phyloP scores from a whole-genome alignment of 306 rosid genomes.

The Vachellia collinsii region DNA sequence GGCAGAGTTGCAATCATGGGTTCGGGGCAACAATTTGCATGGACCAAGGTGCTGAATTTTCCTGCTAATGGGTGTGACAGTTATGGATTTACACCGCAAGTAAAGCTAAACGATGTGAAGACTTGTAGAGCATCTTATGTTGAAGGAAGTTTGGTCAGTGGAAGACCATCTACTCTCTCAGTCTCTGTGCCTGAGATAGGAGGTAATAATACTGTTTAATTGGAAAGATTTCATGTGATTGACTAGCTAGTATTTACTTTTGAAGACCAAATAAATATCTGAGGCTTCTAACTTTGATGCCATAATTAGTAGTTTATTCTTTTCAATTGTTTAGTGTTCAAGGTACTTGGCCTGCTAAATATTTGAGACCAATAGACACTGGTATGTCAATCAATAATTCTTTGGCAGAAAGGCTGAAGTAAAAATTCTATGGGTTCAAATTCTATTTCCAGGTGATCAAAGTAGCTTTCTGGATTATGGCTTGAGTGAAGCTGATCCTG shows the following conservation, averaged over 20 bases:
- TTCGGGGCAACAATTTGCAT: slow-evolving; percentile 60
- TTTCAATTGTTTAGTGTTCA: slow-evolving; percentile 17
- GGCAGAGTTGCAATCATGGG: slow-evolving; percentile 43
- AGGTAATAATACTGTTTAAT: slow-evolving; percentile 46
- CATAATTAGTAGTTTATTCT: slow-evolving; percentile 10
- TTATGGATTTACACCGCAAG: slow-evolving; percentile 45
- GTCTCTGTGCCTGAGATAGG: slow-evolving; percentile 59
- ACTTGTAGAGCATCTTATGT: slow-evolving; percentile 50
- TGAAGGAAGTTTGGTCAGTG: slow-evolving; percentile 62
- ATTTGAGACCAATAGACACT: slow-evolving; percentile 9
- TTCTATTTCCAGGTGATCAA: slow-evolving; percentile 50
- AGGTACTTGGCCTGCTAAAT: not conserved
- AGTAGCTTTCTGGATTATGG: slow-evolving; percentile 65
- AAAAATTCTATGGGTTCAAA: slow-evolving; percentile 15
- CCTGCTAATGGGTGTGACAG: slow-evolving; percentile 41
- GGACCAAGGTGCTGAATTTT: slow-evolving; percentile 50
- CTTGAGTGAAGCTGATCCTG: slow-evolving; percentile 86
- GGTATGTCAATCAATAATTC: not conserved
- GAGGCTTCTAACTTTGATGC: not conserved
- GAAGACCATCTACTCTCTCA: slow-evolving; percentile 53
- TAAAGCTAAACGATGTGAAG: slow-evolving; percentile 43
- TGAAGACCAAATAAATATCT: not conserved
- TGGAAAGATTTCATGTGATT: not conserved
- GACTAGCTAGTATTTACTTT: not conserved
- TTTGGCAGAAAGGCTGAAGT: slow-evolving; percentile 15